Conservation (phyloP, 768 basidiomycete genomes). For the Stropharia rugosoannulata region DNA sequence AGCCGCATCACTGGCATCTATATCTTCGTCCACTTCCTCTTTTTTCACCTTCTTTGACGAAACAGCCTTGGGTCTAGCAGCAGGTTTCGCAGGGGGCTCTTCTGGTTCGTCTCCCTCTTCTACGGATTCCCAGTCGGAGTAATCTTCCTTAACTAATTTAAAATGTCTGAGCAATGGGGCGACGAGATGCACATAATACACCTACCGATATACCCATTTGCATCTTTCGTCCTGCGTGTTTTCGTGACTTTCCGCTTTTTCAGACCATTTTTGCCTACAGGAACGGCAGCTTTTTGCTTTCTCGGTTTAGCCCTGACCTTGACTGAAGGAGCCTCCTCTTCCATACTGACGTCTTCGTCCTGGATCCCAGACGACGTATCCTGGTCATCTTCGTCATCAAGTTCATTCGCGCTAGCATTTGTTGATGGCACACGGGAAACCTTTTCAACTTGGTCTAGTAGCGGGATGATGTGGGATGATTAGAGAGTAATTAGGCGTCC, state of each 20-base stretch:
- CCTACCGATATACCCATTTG: constrained; percentile 75
- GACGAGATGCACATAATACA: neutral
- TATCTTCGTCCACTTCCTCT: constrained; percentile 20
- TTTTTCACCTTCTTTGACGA: constrained; percentile 20
- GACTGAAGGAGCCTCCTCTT: constrained; percentile 30
- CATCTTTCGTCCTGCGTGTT: constrained; percentile 52
- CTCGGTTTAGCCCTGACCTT: constrained; percentile 45
- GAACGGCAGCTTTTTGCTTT: constrained; percentile 64
- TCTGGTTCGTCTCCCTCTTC: constrained; percentile 49
- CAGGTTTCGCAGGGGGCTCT: constrained; percentile 13
- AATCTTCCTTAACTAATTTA: constrained; percentile 67
- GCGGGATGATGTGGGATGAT: neutral
- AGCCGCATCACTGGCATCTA: neutral
- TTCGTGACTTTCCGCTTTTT: constrained; percentile 71
- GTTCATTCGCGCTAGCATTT: constrained; percentile 15
- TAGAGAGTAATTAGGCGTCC: neutral
- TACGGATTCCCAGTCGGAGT: constrained; percentile 80
- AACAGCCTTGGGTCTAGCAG: constrained; percentile 16
- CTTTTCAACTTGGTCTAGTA: constrained; percentile 18
- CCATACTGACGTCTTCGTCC: constrained; percentile 38
- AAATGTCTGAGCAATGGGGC: neutral
- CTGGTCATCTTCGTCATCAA: constrained; percentile 25
- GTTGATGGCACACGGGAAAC: constrained; percentile 18
- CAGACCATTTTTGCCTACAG: constrained; percentile 75
- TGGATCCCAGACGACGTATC: constrained; percentile 17